These are phyloP conservation scores for Penicillium bovifimosum DNA, from an alignment of 495 filamentous ascomycete species.

Conservation along the genomic window DNA sequence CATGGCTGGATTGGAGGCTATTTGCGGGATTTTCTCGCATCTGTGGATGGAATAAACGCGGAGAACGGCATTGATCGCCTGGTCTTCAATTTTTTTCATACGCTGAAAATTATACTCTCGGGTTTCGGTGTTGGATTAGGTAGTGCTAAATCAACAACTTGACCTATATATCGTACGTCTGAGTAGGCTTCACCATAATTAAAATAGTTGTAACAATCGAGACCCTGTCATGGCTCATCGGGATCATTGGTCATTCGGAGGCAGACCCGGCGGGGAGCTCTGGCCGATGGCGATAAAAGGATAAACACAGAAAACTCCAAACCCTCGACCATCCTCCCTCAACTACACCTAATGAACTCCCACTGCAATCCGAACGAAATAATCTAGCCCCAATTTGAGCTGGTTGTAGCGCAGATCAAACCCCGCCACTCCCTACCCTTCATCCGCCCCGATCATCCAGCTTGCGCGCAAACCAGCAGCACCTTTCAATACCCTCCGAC, in stretches of 20 bases:
- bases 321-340: background rate
- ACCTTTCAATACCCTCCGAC: too few relatives aligned
- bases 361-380: background rate
- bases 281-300: conserved; percentile 15
- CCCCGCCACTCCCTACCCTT: background rate
- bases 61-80: conserved; percentile 52
- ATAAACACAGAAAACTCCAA: background rate
- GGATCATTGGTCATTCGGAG: background rate
- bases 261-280: conserved; percentile 10
- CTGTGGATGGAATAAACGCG: conserved; percentile 55
- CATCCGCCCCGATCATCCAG: background rate
- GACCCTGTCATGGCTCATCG: background rate
- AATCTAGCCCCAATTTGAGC: background rate
- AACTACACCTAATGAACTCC: background rate
- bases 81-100: conserved; percentile 50
- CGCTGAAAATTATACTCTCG: conserved; percentile 33
- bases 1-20: conserved; percentile 35
- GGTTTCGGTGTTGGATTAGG: conserved; percentile 21
- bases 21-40: conserved; percentile 33
- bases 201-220: background rate
- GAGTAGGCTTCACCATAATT: background rate
- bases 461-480: background rate
- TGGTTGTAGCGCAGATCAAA: background rate
- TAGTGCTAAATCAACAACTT: conserved; percentile 24
- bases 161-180: conserved; percentile 1